Conservation (phyloP, 805 yeast genomes). For the Candida ovalis region DNA sequence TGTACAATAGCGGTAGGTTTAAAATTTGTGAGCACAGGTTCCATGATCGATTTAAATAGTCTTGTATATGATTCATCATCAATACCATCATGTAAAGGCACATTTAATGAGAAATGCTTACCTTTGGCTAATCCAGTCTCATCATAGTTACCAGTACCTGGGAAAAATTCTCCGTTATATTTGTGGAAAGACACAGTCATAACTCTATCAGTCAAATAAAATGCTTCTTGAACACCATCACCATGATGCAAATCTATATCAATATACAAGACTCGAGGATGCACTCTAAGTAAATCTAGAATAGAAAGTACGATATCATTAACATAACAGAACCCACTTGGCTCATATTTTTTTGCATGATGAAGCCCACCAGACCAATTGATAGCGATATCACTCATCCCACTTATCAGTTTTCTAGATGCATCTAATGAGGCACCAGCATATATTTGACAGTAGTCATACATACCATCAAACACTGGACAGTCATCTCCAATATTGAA, state of each 20-base stretch:
- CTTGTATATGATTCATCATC: constrained; percentile 83
- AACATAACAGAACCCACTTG: constrained; percentile 92
- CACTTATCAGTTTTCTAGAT: constrained; percentile 77
- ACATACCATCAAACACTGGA: constrained; percentile 93
- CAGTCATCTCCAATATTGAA: constrained; percentile 94
- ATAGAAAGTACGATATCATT: constrained; percentile 92
- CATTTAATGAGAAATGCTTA: constrained; percentile 81
- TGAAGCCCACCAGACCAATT: constrained; percentile 97
- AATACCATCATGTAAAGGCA: constrained; percentile 92
- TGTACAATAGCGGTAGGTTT: constrained; percentile 92
- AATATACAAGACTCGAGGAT: constrained; percentile 87
- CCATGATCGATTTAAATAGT: constrained; percentile 78
- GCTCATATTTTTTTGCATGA: constrained; percentile 93
- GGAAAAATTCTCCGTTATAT: constrained; percentile 91
- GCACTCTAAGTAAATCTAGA: constrained; percentile 77
- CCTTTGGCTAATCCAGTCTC: constrained; percentile 90
- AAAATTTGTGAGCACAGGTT: constrained; percentile 85
- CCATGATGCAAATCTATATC: constrained; percentile 97
- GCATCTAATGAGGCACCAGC: constrained; percentile 96
- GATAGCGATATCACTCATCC: constrained; percentile 89
- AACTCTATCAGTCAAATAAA: constrained; percentile 89
- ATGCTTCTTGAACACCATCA: constrained; percentile 97
- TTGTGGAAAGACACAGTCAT: constrained; percentile 97
- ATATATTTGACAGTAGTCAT: constrained; percentile 81
- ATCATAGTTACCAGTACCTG: constrained; percentile 92